Conservation (phyloP, 192 early-diverging fungal genomes). For the Entophlyctis luteolus region DNA sequence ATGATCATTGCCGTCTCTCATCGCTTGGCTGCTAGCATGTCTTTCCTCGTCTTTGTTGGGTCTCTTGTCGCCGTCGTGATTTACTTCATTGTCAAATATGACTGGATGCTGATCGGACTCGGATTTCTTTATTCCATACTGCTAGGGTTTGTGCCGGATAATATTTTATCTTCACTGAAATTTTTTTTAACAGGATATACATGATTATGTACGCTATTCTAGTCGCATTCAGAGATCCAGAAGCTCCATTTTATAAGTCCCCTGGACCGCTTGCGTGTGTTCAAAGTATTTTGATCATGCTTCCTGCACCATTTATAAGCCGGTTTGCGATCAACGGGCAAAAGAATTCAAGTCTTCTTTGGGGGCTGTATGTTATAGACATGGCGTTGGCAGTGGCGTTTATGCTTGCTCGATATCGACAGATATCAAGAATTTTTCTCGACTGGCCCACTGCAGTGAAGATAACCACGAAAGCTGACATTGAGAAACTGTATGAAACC, state of each 20-base stretch:
- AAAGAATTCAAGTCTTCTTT: slow-evolving; percentile 12
- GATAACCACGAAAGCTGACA: slow-evolving; percentile 31
- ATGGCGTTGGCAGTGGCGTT: slow-evolving; percentile 22
- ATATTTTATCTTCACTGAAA: slow-evolving; percentile 5
- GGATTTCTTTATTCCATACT: slow-evolving; percentile 12
- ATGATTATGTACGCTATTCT: slow-evolving; percentile 33
- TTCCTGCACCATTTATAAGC: slow-evolving; percentile 27
- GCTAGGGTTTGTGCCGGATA: slow-evolving; percentile 20
- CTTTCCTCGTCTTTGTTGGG: slow-evolving; percentile 18
- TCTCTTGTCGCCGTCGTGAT: slow-evolving; percentile 16
- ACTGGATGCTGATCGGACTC: neutral
- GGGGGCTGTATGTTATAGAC: slow-evolving; percentile 23
- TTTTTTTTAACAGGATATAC: slow-evolving; percentile 28
- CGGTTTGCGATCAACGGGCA: slow-evolving; percentile 23
- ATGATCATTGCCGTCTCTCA: slow-evolving; percentile 36
- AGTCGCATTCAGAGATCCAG: slow-evolving; percentile 32
- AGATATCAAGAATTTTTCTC: slow-evolving; percentile 30
- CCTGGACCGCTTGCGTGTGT: slow-evolving; percentile 30
- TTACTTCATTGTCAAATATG: neutral
- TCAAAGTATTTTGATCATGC: slow-evolving; percentile 25
- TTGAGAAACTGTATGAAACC: slow-evolving; percentile 28
- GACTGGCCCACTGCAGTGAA: slow-evolving; percentile 33
- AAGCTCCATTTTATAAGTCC: slow-evolving; percentile 38
- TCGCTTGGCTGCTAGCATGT: slow-evolving; percentile 30
- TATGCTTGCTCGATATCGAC: slow-evolving; percentile 27